Conservation (phyloP, 768 basidiomycete species). For the Serendipita sp. region DNA sequence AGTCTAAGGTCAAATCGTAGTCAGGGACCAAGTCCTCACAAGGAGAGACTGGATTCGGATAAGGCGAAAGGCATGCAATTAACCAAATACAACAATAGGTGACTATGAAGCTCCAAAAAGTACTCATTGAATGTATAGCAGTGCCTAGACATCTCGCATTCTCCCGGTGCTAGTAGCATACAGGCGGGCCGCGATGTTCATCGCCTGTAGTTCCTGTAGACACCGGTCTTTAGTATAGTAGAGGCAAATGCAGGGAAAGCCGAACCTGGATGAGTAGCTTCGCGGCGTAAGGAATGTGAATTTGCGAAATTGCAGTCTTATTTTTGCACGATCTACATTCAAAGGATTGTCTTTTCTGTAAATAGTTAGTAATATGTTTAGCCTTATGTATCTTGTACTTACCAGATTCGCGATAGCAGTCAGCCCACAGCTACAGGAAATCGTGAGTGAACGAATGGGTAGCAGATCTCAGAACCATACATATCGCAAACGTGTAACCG, state of each 20-base stretch:
- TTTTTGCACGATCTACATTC: slow-evolving; percentile 97
- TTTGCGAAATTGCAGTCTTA: slow-evolving; percentile 83
- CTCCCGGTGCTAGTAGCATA: slow-evolving; percentile 80
- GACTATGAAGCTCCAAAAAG: too few relatives aligned
- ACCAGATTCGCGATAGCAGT: slow-evolving; percentile 94
- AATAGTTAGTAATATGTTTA: slow-evolving; percentile 7
- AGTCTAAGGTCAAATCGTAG: too few relatives aligned
- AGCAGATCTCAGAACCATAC: slow-evolving; percentile 32
- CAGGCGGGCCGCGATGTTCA: slow-evolving; percentile 82
- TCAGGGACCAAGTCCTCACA: too few relatives aligned
- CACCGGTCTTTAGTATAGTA: background rate
- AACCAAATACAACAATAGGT: too few relatives aligned
- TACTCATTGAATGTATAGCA: too few relatives aligned
- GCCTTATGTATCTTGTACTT: slow-evolving; percentile 19
- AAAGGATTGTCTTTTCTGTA: slow-evolving; percentile 91
- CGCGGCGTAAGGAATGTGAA: slow-evolving; percentile 92
- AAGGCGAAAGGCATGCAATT: too few relatives aligned
- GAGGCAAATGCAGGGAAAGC: slow-evolving; percentile 3
- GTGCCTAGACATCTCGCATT: slow-evolving; percentile 37
- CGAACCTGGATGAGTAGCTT: slow-evolving; percentile 87
- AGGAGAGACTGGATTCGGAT: too few relatives aligned
- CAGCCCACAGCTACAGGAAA: slow-evolving; percentile 59
- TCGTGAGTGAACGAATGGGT: background rate
- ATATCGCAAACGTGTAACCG: slow-evolving; percentile 93
- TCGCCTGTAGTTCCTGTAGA: slow-evolving; percentile 73